These are phyloP conservation scores for Solanum aculeatissimum DNA, from an alignment of 305 asterid genomes.

Conservation along the genomic window DNA sequence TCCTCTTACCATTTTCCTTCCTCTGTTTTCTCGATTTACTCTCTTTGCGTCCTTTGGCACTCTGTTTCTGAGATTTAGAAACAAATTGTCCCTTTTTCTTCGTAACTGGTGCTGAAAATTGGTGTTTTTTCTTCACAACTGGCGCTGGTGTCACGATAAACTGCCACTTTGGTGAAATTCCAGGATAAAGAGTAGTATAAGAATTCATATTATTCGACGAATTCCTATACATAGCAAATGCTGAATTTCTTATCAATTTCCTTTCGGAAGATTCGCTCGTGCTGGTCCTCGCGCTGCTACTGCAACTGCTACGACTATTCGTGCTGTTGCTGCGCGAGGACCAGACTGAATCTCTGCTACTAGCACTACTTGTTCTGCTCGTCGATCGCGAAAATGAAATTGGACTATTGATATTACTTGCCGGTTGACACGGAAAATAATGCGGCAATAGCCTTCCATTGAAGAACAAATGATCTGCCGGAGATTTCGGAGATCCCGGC, in stretches of 20 bases:
- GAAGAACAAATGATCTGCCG: conserved; percentile 68
- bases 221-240: neutral
- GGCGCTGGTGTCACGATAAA: conserved; percentile 47
- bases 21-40: conserved; percentile 4
- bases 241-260: neutral
- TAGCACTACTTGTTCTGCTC: conserved; percentile 47
- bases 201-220: neutral
- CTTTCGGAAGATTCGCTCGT: conserved; percentile 31
- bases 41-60: neutral
- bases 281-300: conserved; percentile 72
- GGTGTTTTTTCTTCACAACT: conserved; percentile 7
- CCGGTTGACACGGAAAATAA: conserved; percentile 29
- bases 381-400: conserved; percentile 39
- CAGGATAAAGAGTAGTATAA: conserved; percentile 9
- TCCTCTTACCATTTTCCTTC: neutral
- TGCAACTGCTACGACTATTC: conserved; percentile 45
- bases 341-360: conserved; percentile 47
- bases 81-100: conserved; percentile 4
- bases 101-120: conserved; percentile 23
- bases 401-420: neutral
- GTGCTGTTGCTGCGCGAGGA: conserved; percentile 77
- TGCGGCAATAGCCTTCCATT: conserved; percentile 73
- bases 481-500: conserved; percentile 43
- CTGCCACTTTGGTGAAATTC: conserved; percentile 51
- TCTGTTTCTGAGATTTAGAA: conserved; percentile 11